A percentile compares a stretch with the other conserved stretches of the same genome.
Conservation (phyloP, 805 yeast species). For the Zygotorulaspora danielsina region DNA sequence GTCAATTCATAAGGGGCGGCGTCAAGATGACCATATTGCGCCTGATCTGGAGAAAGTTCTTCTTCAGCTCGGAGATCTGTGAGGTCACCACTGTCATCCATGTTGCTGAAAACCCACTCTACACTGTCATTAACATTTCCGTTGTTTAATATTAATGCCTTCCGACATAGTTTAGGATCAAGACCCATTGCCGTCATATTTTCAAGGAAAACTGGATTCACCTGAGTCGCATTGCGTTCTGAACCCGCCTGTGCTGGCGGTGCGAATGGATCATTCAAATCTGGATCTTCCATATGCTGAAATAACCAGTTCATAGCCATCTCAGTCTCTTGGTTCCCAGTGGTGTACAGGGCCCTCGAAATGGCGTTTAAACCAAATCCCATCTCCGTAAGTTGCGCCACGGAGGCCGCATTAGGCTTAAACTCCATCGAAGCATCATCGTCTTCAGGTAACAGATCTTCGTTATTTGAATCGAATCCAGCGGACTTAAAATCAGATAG, state of each 20-base stretch:
- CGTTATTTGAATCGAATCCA: constrained; percentile 34
- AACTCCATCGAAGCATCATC: constrained; percentile 35
- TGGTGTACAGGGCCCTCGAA: constrained; percentile 61
- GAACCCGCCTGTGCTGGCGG: constrained; percentile 24
- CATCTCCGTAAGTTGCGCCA: constrained; percentile 63
- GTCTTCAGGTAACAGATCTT: constrained; percentile 26
- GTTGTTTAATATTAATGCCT: constrained; percentile 59
- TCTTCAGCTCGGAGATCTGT: constrained; percentile 36
- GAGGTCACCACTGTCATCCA: constrained; percentile 68
- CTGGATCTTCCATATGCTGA: constrained; percentile 80
- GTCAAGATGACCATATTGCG: constrained; percentile 15
- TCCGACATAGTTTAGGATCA: constrained; percentile 54
- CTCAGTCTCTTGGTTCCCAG: constrained; percentile 63
- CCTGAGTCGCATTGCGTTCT: neutral
- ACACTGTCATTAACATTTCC: constrained; percentile 72
- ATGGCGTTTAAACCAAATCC: constrained; percentile 77
- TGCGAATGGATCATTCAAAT: constrained; percentile 61
- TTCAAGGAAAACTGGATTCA: constrained; percentile 28
- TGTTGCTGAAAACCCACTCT: constrained; percentile 85
- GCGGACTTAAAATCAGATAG: constrained; percentile 41
- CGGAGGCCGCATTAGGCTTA: constrained; percentile 50
- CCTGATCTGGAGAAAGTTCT: constrained; percentile 1
- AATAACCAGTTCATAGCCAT: constrained; percentile 88
- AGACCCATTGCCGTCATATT: constrained; percentile 67
- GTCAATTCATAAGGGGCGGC: constrained; percentile 38